Percentiles rank a stretch among this genome's conserved stretches.
Evolutionary conservation across 345 rosid species (phyloP).

Genomic region (Citrus hindsii): DNA sequence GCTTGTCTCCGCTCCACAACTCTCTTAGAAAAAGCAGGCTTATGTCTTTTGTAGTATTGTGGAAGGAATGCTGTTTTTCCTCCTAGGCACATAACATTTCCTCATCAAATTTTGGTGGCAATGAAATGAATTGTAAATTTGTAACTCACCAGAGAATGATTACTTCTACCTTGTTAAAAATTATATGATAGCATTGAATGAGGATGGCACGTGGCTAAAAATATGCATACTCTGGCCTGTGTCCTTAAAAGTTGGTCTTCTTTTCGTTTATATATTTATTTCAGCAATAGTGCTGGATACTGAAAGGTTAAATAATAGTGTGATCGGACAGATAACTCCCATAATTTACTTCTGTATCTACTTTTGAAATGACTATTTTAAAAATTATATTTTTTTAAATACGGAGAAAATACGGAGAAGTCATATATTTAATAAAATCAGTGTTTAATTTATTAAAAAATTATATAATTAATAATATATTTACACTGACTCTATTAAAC

Average conservation of each 20-base stretch:
- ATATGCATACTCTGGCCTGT: not conserved
- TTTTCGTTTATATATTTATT: not conserved
- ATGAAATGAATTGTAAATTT: not conserved
- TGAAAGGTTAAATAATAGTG: slow-evolving; percentile 24
- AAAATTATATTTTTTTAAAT: not conserved
- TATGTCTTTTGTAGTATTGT: slow-evolving; percentile 8
- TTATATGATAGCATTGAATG: not conserved
- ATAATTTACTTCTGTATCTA: slow-evolving; percentile 28
- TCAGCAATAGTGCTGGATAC: not conserved
- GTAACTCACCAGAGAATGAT: not conserved
- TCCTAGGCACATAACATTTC: not conserved
- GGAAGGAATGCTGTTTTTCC: not conserved
- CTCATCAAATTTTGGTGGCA: not conserved
- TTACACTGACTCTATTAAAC: too few relatives aligned
- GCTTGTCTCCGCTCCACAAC: slow-evolving; percentile 13
- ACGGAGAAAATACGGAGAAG: rapidly evolving
- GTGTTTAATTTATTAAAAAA: too few relatives aligned
- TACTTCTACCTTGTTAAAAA: not conserved
- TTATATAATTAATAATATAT: too few relatives aligned
- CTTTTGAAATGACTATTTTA: slow-evolving; percentile 14
- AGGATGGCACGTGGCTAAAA: not conserved
- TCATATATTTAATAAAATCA: too few relatives aligned
- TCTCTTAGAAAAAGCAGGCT: not conserved
- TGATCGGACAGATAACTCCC: slow-evolving; percentile 39
- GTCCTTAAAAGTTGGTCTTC: too few relatives aligned